Conservation (phyloP, 2,329 filamentous ascomycete genomes). For the Hymenoscyphus linearis region DNA sequence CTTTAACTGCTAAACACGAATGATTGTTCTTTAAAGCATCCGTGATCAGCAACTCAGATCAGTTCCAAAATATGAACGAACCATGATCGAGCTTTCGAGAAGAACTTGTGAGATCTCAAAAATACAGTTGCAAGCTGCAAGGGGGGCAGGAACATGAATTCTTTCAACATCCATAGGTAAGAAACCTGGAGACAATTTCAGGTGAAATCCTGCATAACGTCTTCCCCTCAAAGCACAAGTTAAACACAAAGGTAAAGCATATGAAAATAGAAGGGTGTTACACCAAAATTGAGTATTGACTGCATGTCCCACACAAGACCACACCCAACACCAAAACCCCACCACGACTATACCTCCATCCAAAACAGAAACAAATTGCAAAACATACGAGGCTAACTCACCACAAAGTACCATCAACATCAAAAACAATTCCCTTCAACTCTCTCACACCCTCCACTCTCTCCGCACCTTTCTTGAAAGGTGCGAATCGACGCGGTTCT, state of each 20-base stretch:
- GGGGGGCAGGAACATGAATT: too few relatives aligned
- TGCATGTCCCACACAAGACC: not conserved
- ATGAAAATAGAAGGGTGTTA: not conserved
- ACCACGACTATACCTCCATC: not conserved
- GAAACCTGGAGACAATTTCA: too few relatives aligned
- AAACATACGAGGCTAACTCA: conserved; percentile 39
- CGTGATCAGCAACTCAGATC: too few relatives aligned
- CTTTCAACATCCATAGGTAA: too few relatives aligned
- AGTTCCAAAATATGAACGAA: too few relatives aligned
- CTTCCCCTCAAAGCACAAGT: not conserved
- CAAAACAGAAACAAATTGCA: not conserved
- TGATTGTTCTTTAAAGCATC: not conserved
- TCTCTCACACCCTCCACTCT: conserved; percentile 33
- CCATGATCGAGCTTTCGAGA: too few relatives aligned
- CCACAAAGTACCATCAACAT: conserved; percentile 94
- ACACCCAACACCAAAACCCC: not conserved
- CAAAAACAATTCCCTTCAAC: conserved; percentile 68
- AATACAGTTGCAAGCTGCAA: too few relatives aligned
- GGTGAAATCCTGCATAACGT: too few relatives aligned
- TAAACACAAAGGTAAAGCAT: not conserved
- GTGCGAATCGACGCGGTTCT: conserved; percentile 46
- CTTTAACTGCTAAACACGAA: not conserved
- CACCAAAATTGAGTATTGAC: not conserved
- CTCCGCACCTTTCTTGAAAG: conserved; percentile 39
- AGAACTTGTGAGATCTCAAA: too few relatives aligned